A percentile compares a stretch with the other conserved stretches of the same genome.
These are phyloP conservation scores for Hypoxylon sp. DNA, from an alignment of 2,329 filamentous ascomycete species.

Conservation along the genomic window DNA sequence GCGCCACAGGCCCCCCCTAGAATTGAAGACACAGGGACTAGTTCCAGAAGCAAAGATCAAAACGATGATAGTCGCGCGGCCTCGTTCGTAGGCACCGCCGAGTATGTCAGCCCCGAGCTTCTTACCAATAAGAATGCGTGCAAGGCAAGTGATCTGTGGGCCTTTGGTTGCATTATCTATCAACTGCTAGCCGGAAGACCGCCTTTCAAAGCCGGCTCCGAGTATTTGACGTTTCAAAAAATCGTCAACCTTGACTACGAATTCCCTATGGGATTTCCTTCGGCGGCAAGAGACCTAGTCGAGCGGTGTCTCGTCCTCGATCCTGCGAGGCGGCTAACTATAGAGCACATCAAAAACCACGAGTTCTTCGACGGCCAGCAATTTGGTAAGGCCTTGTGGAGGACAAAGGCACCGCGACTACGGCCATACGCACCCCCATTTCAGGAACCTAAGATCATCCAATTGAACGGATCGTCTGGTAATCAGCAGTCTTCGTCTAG, in stretches of 20 bases:
- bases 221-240: conserved; percentile 98
- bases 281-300: conserved; percentile 86
- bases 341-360: conserved; percentile 97
- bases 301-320: conserved; percentile 92
- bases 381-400: conserved; percentile 90
- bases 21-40: conserved; percentile 54
- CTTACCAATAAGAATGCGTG: conserved; percentile 96
- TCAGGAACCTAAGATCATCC: conserved; percentile 79
- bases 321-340: conserved; percentile 82
- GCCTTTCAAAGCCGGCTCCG: conserved; percentile 94
- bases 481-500: conserved; percentile 47
- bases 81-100: conserved; percentile 96
- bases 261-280: conserved; percentile 89
- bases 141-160: conserved; percentile 98
- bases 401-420: conserved; percentile 86
- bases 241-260: conserved; percentile 95
- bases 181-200: conserved; percentile 95
- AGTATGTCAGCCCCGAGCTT: conserved; percentile 98
- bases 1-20: conserved; percentile 57
- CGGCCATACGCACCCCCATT: conserved; percentile 84
- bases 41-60: conserved; percentile 53
- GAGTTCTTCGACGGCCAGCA: conserved; percentile 90
- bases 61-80: conserved; percentile 80
- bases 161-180: conserved; percentile 97
- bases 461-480: conserved; percentile 70